phyloP scores from a whole-genome alignment of 768 basidiomycete genomes.

The Crucibulum laeve region DNA sequence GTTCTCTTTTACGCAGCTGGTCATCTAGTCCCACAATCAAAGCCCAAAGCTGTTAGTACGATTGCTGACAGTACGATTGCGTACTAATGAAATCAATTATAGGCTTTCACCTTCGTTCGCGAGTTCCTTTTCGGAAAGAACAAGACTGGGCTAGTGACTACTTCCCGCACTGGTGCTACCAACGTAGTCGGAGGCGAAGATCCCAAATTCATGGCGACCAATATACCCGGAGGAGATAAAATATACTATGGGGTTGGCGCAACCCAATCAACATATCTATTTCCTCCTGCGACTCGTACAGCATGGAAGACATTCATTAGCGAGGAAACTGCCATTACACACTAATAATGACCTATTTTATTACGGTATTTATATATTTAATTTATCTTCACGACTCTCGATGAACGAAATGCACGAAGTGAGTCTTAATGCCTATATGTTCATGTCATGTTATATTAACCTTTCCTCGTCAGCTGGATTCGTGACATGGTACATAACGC shows the following conservation, averaged over 20 bases:
- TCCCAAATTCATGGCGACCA: constrained; percentile 34
- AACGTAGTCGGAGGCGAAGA: constrained; percentile 47
- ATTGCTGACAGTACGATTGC: neutral
- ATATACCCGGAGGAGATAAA: constrained; percentile 50
- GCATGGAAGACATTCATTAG: constrained; percentile 52
- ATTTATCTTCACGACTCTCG: neutral
- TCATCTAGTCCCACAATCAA: constrained; percentile 32
- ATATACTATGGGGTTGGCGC: constrained; percentile 52
- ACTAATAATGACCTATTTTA: neutral
- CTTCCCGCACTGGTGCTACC: constrained; percentile 17
- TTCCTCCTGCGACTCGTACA: constrained; percentile 48
- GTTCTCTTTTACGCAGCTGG: constrained; percentile 36
- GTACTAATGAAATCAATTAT: constrained; percentile 1
- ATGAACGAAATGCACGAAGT: too few species aligned
- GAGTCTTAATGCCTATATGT: too few species aligned
- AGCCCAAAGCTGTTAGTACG: constrained; percentile 31
- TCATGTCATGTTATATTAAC: too few species aligned
- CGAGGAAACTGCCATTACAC: constrained; percentile 28
- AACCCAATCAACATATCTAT: constrained; percentile 49
- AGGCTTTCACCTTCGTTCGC: constrained; percentile 64
- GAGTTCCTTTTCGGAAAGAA: constrained; percentile 68
- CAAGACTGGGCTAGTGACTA: constrained; percentile 49
- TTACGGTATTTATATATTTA: neutral
- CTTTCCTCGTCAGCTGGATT: too few species aligned
- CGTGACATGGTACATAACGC: too few species aligned